Evolutionary conservation across 768 basidiomycete genomes (phyloP).

Genomic region (Leccinum variicolor): DNA sequence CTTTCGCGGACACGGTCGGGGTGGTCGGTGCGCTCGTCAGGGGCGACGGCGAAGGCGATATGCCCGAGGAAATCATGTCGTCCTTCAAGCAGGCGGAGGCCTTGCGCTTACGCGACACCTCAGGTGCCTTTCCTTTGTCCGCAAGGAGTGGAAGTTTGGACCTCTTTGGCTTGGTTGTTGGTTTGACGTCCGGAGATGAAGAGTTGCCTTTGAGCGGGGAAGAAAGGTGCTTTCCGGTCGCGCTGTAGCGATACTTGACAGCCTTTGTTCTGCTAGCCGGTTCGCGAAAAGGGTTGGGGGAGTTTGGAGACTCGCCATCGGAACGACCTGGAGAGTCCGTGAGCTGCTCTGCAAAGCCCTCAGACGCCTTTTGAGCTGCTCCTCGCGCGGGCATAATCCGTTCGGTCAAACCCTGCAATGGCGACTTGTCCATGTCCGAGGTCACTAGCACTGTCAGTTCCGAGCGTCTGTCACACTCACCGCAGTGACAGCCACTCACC

Average conservation of each 20-base stretch:
- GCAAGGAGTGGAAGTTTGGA: constrained; percentile 11
- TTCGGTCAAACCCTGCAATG: constrained; percentile 8
- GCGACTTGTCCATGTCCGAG: background rate
- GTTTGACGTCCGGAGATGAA: constrained; percentile 31
- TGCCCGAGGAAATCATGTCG: constrained; percentile 4
- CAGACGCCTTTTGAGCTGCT: constrained; percentile 33
- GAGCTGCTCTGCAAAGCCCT: constrained; percentile 33
- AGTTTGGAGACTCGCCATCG: constrained; percentile 17
- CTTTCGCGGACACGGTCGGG: constrained; percentile 12
- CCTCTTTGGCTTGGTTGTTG: constrained; percentile 1
- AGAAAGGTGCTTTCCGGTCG: constrained; percentile 32
- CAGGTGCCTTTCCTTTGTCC: constrained; percentile 4
- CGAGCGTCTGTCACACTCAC: background rate
- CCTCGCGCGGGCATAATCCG: constrained; percentile 28
- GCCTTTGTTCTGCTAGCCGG: constrained; percentile 21
- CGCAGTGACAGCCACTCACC: background rate
- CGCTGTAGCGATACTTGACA: constrained; percentile 33
- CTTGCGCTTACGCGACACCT: constrained; percentile 29
- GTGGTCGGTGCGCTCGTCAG: constrained; percentile 24
- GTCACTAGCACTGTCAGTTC: constrained; percentile 19
- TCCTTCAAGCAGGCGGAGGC: constrained; percentile 7
- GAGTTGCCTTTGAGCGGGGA: constrained; percentile 30
- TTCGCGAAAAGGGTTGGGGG: constrained; percentile 25
- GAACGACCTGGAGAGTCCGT: constrained; percentile 24
- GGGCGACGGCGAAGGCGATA: constrained; percentile 22